phyloP scores from a whole-genome alignment of 1,284 basidiomycete species.

The Golubevia pallescens region DNA sequence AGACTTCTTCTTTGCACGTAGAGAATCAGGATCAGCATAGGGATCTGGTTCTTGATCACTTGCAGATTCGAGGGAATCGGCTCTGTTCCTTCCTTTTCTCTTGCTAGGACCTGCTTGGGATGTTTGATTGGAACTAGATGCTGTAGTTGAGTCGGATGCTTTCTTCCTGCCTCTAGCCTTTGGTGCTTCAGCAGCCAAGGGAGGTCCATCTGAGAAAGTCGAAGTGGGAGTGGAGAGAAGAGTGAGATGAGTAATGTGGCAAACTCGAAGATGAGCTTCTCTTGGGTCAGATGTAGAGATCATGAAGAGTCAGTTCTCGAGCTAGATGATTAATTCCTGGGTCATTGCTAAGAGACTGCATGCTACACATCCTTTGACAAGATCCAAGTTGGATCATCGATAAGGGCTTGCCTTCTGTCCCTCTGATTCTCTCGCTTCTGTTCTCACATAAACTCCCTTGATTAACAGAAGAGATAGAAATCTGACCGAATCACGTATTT shows the following conservation, averaged over 20 bases:
- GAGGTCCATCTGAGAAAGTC: background rate
- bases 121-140: background rate
- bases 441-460: background rate
- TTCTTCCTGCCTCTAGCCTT: background rate
- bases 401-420: too few relatives aligned
- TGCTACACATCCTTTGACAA: too few relatives aligned
- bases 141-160: background rate
- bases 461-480: background rate
- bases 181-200: background rate
- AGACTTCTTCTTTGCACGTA: background rate
- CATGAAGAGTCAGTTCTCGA: background rate
- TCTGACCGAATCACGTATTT: background rate
- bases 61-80: background rate
- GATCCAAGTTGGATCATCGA: too few relatives aligned
- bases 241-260: background rate
- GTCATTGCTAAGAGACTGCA: too few relatives aligned
- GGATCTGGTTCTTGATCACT: background rate
- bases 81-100: background rate
- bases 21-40: background rate
- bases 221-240: background rate
- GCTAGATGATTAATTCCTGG: too few relatives aligned
- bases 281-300: background rate
- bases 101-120: background rate
- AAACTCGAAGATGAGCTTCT: background rate
- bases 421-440: conserved; percentile 6